Percentiles rank a stretch among this genome's conserved stretches.
Evolutionary conservation across 306 rosid species (phyloP).

Genomic region (Prunus davidiana): DNA sequence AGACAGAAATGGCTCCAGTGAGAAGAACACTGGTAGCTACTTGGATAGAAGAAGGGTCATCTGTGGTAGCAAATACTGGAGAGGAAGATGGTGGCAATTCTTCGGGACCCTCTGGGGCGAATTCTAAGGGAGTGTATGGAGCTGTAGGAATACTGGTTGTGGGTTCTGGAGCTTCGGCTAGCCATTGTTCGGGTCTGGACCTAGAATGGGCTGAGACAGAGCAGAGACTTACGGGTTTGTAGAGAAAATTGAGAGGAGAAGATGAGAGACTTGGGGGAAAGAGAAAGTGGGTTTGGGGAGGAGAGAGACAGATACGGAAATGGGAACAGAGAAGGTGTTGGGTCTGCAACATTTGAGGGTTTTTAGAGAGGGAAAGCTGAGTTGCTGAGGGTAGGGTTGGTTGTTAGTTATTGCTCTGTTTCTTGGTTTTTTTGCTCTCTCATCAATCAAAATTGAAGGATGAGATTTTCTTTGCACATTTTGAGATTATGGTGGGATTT

Average conservation of each 20-base stretch:
- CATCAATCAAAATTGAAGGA: neutral
- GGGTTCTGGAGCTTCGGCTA: constrained; percentile 41
- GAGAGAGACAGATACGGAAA: constrained; percentile 26
- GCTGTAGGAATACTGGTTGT: constrained; percentile 3
- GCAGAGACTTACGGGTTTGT: constrained; percentile 40
- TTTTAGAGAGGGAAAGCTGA: neutral
- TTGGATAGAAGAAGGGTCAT: constrained; percentile 78
- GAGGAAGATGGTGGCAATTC: constrained; percentile 54
- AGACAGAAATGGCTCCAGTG: constrained; percentile 74
- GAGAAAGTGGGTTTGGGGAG: constrained; percentile 17
- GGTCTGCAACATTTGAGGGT: constrained; percentile 52
- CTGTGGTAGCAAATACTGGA: constrained; percentile 63
- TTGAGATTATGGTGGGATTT: neutral
- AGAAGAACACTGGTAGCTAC: constrained; percentile 86
- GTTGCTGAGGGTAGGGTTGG: neutral
- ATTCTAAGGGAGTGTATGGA: neutral
- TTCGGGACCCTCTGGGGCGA: constrained; percentile 56
- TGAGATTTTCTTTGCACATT: neutral
- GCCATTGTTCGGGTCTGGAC: constrained; percentile 31
- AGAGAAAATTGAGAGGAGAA: constrained; percentile 24
- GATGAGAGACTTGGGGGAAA: constrained; percentile 21
- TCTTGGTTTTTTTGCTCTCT: neutral
- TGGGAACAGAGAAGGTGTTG: constrained; percentile 40
- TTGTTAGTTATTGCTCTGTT: constrained; percentile 1
- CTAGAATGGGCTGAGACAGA: constrained; percentile 37